phyloP scores from a whole-genome alignment of 345 rosid genomes.

The Mangifera indica region DNA sequence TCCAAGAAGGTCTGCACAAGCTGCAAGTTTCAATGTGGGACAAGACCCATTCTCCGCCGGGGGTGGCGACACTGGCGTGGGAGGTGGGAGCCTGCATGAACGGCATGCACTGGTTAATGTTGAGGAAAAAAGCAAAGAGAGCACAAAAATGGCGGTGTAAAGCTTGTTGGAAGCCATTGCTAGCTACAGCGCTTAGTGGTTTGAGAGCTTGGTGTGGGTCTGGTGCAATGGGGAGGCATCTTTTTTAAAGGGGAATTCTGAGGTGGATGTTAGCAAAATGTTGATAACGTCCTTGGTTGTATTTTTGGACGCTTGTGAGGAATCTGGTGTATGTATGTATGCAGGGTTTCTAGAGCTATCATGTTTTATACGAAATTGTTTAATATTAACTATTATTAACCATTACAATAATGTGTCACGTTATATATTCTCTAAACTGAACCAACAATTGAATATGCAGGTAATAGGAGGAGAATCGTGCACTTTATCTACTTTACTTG shows the following conservation, averaged over 20 bases:
- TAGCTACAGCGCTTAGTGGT: background rate
- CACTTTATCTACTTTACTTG: too few species aligned
- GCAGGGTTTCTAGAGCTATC: constrained; percentile 1
- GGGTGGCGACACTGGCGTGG: background rate
- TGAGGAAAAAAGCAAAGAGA: constrained; percentile 37
- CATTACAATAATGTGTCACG: too few species aligned
- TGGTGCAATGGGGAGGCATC: background rate
- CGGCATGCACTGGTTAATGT: constrained; percentile 33
- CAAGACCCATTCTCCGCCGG: constrained; percentile 18
- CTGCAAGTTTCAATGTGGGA: constrained; percentile 53
- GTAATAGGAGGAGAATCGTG: background rate
- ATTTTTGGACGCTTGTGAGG: constrained; percentile 34
- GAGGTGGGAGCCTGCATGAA: constrained; percentile 18
- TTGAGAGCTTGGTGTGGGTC: background rate
- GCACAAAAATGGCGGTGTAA: constrained; percentile 25
- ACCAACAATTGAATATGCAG: background rate
- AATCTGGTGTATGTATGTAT: background rate
- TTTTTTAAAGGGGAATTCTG: constrained; percentile 39
- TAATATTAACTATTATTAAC: background rate
- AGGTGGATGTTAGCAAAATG: constrained; percentile 28
- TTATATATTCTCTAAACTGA: too few species aligned
- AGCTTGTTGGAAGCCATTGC: constrained; percentile 43
- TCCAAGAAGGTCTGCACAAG: constrained; percentile 48
- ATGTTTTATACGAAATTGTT: background rate
- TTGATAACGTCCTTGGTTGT: constrained; percentile 20